Base-by-base conservation (phyloP, 208 protist genomes). In the Leptomonas pyrrhocoris region DNA sequence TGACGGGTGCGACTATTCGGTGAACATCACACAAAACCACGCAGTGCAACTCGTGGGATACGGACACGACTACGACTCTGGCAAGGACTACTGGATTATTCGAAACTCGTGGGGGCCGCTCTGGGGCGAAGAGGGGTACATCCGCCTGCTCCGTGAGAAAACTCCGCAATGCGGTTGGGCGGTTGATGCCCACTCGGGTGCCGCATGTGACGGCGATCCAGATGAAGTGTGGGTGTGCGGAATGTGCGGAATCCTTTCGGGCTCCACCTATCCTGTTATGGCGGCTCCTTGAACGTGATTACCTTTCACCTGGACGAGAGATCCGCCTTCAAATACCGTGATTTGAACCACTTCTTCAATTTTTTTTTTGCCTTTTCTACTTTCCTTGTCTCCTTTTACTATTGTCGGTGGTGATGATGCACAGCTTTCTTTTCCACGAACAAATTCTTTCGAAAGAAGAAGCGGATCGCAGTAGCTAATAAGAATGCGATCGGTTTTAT, bases 31-130 rank as follows among this genome's bases (percentile, higher is more conserved):
- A 0, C 77, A 80, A 25, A 90, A 97, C 66, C 94, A 97, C 68
- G 94, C 85, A 23, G 93, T 97, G 30, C 80, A 92, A 45, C 77
- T 96, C 3, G 85, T 96, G 12, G 93, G 93, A n/a, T 96, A 95
- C 62, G 88, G 93, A 13, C 79, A 76, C 18, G 82, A 92, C 31
- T 51, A 80, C 27, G 60, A 74, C 55, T 56, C 58, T 19, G 51
- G 72, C 0, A 77, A 69, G 62, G 79, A 90, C 58, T 97, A 97
- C 79, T 98, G 92, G 91, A 88, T 97, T 42, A 83, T 98, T 31
- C 91, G 93, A 53, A 97, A 97, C 73, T 94, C 86, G 2, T 97
- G 92, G 89, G 88, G 87, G 9, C 64, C 73, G 13, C 30, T 56
- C 1, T 97, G 90, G 84, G 94, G 92, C 30, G 82, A 94, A 42